Base-by-base conservation (phyloP, 208 protist genomes). In the Zelonia costaricensis region DNA sequence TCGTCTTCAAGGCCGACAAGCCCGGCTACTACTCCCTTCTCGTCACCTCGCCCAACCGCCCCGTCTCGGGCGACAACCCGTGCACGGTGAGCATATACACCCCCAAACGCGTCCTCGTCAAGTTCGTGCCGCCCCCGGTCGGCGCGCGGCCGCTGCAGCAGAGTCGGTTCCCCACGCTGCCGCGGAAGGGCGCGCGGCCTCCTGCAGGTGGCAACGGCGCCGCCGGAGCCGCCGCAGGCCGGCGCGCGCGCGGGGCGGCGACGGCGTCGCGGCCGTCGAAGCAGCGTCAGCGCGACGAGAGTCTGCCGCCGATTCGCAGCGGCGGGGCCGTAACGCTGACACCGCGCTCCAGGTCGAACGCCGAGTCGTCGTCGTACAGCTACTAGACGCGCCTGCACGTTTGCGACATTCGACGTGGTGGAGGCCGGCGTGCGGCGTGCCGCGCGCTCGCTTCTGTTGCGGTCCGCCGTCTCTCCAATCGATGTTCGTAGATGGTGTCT, bases 11-110 rank as follows among this genome's bases (percentile, higher is more conserved):
- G 55, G 72, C 75, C 10, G 27, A 73, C 15, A 65, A 76, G 54
- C 48, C 73, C 2, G 82, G 84, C 33, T 76, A 70, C 42, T 95
- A 84, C 64, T 78, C 76, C 1, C 60, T 92, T 36, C 72, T 92
- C 8, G 48, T 87, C 31, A 74, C 60, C 33, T 77, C 80, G 10
- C 69, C 81, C 6, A 85, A 84, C 35, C 48, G 28, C 30, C 63
- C 74, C 1, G 48, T 73, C 6, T 63, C 70, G 16, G 84, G 89
- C 20, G 61, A 81, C 42, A 84, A 76, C 43, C 82, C 82, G 23
- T 89, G 80, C 62, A 73, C 69, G 3, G 31, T 95, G 20, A 75
- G 74, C 57, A 60, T 95, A 12, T 93, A 74, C 65, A 86, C 82
- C 0, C 76, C 84, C 28, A 88, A 85, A 69, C 53, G 71, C 10